Conservation (phyloP, 2,329 filamentous ascomycete genomes). For the Thermoascus crustaceus region DNA sequence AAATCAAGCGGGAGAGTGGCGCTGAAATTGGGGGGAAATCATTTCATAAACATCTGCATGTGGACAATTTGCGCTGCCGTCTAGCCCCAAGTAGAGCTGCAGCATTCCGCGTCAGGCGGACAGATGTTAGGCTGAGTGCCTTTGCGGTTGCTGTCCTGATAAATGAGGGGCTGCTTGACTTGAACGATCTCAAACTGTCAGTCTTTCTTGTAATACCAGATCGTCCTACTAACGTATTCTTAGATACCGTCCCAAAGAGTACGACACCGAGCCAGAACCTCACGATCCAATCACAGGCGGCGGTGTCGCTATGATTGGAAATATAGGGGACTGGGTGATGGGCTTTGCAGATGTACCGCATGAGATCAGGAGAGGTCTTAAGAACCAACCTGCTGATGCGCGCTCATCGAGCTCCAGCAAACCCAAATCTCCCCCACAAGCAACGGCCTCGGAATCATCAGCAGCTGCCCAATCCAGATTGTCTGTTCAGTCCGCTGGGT, state of each 20-base stretch:
- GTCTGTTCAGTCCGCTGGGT: too few species aligned
- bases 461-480: not conserved
- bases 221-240: constrained; percentile 23
- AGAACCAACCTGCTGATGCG: not conserved
- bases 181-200: constrained; percentile 65
- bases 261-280: constrained; percentile 69
- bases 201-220: constrained; percentile 14
- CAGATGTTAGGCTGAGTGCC: constrained; percentile 59
- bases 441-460: not conserved
- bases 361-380: constrained; percentile 15
- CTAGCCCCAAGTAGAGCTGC: constrained; percentile 61
- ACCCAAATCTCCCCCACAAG: not conserved
- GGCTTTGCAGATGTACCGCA: constrained; percentile 64
- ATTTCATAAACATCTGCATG: constrained; percentile 63
- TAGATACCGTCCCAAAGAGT: constrained; percentile 53
- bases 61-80: constrained; percentile 60
- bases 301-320: constrained; percentile 69
- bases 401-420: not conserved
- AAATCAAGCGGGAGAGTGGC: constrained; percentile 59
- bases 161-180: constrained; percentile 55
- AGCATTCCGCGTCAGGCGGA: constrained; percentile 65
- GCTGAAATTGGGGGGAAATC: constrained; percentile 55
- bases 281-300: constrained; percentile 72
- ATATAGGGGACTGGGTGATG: constrained; percentile 72
- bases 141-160: constrained; percentile 64